Evolutionary conservation across 202 grass and related monocot species (phyloP).

Genomic region (Cymbopogon flexuosus): DNA sequence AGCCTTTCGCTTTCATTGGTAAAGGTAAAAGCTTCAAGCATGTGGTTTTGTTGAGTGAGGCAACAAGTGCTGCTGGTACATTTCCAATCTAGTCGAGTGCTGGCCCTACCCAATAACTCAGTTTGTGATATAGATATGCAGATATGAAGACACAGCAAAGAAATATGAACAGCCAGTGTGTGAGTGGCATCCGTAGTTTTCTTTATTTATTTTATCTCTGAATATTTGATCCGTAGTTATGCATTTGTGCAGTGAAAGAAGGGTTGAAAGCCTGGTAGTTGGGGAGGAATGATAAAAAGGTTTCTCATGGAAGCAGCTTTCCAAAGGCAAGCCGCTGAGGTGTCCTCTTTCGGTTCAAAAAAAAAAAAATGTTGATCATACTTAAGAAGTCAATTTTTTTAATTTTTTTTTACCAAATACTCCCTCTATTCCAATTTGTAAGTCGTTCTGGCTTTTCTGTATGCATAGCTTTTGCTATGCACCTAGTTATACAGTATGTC

Average conservation of each 20-base stretch:
- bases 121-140: neutral
- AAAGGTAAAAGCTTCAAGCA: slow-evolving; percentile 23
- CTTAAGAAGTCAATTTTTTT: no score
- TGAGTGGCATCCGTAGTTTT: slow-evolving; percentile 3
- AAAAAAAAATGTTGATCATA: no score
- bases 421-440: no score
- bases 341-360: no score
- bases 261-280: neutral
- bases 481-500: no score
- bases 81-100: slow-evolving; percentile 13
- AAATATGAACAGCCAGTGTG: neutral
- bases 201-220: neutral
- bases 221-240: slow-evolving; percentile 3
- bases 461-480: no score
- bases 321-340: neutral
- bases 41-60: slow-evolving; percentile 15
- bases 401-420: no score
- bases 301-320: slow-evolving; percentile 8
- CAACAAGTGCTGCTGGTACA: neutral
- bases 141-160: neutral
- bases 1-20: slow-evolving; percentile 17
- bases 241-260: slow-evolving; percentile 17
- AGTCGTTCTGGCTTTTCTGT: no score
- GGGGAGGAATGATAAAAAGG: neutral
- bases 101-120: neutral